These are phyloP conservation scores for Haematococcus sp. DNA, from an alignment of 139 green algal species.

Conservation along the genomic window DNA sequence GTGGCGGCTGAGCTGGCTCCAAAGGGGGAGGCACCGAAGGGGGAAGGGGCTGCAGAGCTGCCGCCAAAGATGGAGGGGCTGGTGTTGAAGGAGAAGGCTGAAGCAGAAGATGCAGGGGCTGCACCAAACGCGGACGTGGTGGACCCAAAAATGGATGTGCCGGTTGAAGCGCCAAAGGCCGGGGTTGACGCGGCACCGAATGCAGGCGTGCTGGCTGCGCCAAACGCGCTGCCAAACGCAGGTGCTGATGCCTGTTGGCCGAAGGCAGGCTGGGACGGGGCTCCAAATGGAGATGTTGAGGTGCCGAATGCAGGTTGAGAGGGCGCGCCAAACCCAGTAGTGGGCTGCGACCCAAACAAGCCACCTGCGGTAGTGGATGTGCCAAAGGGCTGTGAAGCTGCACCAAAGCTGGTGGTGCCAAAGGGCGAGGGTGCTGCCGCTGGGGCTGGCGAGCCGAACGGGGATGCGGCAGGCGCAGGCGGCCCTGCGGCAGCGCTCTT, in stretches of 20 bases:
- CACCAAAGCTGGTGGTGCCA: constrained; percentile 35
- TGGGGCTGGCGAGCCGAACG: constrained; percentile 21
- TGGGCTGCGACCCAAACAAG: constrained; percentile 2
- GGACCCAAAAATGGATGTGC: not conserved
- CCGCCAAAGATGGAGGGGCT: constrained; percentile 19
- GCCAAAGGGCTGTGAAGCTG: constrained; percentile 18
- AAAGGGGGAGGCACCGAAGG: constrained; percentile 34
- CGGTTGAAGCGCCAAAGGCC: constrained; percentile 21
- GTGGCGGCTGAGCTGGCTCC: constrained; percentile 12
- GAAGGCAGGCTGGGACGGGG: constrained; percentile 28
- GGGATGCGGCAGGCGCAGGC: constrained; percentile 2
- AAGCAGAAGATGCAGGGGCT: constrained; percentile 1
- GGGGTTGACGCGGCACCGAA: constrained; percentile 46
- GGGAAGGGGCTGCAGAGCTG: constrained; percentile 1
- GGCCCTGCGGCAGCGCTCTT: constrained; percentile 20
- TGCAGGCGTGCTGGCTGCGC: constrained; percentile 36
- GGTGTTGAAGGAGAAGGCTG: constrained; percentile 25
- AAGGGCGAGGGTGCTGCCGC: constrained; percentile 7
- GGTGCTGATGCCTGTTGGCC: constrained; percentile 24
- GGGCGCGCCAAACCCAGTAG: constrained; percentile 12
- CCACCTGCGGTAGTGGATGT: not conserved
- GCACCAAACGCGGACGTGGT: not conserved
- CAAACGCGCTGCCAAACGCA: constrained; percentile 38
- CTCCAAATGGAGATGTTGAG: not conserved
- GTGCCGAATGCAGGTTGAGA: not conserved